Evolutionary conservation across 2,329 filamentous ascomycete genomes (phyloP).

Genomic region (Ophiocordyceps australis): DNA sequence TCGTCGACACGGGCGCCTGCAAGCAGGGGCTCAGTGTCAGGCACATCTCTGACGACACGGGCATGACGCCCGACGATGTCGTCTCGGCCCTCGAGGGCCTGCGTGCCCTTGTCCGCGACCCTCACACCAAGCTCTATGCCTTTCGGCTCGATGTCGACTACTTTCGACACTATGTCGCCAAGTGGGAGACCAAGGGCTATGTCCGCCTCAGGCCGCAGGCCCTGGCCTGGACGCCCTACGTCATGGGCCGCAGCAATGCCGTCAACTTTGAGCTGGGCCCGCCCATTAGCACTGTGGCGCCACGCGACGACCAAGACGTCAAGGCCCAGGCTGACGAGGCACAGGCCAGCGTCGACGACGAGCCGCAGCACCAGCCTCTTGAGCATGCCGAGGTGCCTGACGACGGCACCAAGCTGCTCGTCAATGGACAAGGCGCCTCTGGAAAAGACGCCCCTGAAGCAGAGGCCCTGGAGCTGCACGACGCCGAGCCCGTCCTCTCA

Average conservation of each 20-base stretch:
- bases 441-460: conserved; percentile 1
- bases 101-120: conserved; percentile 76
- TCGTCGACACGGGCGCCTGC: conserved; percentile 10
- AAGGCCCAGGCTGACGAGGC: conserved; percentile 18
- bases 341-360: conserved; percentile 4
- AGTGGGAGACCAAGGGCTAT: conserved; percentile 79
- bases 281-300: conserved; percentile 70
- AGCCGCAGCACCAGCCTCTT: too few species aligned
- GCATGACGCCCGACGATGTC: conserved; percentile 92
- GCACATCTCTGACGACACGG: conserved; percentile 71
- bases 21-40: conserved; percentile 37
- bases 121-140: conserved; percentile 73
- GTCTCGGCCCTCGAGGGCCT: conserved; percentile 85
- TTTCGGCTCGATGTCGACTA: conserved; percentile 74
- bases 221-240: conserved; percentile 88
- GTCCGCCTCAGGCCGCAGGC: conserved; percentile 65
- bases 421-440: conserved; percentile 6
- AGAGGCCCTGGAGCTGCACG: conserved; percentile 4
- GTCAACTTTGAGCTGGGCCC: conserved; percentile 72
- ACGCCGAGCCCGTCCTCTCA: conserved; percentile 10
- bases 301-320: conserved; percentile 54
- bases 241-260: conserved; percentile 78
- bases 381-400: too few species aligned
- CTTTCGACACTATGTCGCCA: conserved; percentile 72
- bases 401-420: too few species aligned